Base-by-base conservation (phyloP, 345 rosid species). In the Trapa bicornis region DNA sequence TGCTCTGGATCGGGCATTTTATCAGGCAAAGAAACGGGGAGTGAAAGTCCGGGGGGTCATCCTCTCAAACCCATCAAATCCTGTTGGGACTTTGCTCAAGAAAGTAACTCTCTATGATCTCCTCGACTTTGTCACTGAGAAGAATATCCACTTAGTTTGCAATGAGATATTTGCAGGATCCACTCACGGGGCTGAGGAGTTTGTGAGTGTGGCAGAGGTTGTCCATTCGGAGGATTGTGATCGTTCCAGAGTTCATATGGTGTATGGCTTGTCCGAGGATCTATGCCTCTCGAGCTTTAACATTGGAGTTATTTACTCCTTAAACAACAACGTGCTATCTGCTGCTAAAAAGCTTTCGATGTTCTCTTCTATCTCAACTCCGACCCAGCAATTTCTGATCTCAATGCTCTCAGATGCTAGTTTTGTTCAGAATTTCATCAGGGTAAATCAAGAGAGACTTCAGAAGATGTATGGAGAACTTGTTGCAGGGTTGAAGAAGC, bases 21-120 rank as follows among this genome's bases (percentile, higher is more conserved):
- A 77, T 74, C 99, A 84, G 79, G 97, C 99, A 47, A 90, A 83
- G 81, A 88, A 88, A 68, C 97, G 97, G 0, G 95, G 99, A 35
- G 76, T 86, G 8, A 88, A 76, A 80, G 87, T 88, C 70, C 84
- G 91, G 0, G 97, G 99, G 17, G 70, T 93, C 17, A 69, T 93
- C 50, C 75, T 90, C 63, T 90, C 99, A 53, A 93, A 88, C 75
- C 98, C 96, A 17, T 81, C 86, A 17, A 83, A 79, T 67, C 96
- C 96, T 16, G 86, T 87, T 69, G 96, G 97, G 67, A 83, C 70
- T 73, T 70, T 88, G 4, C 71, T 76, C 58, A 80, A 71, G 47
- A 83, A 76, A 56, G 92, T 88, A 45, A 80, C 74, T 41, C 88
- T 94, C 43, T 86, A 86, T 67, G 80, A 79, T 75, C 85, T 94